phyloP scores from a whole-genome alignment of 352 stramenopile species.

The Phytophthora megakarya region DNA sequence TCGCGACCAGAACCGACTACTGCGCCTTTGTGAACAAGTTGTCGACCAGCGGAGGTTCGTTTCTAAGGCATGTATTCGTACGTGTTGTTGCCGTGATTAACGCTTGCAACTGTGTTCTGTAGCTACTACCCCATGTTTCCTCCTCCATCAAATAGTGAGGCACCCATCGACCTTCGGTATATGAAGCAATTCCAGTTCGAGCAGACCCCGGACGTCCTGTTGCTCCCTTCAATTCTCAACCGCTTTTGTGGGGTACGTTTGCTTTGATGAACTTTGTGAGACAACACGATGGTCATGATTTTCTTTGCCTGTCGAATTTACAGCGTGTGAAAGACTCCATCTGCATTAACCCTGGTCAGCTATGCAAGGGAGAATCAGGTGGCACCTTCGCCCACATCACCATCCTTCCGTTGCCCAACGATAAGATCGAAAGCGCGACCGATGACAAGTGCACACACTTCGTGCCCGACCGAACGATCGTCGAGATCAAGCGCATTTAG shows the following conservation, averaged over 20 bases:
- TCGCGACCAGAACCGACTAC: slow-evolving; percentile 71
- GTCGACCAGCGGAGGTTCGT: slow-evolving; percentile 78
- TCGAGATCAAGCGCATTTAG: slow-evolving; percentile 93
- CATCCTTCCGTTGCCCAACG: slow-evolving; percentile 89
- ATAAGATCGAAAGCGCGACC: slow-evolving; percentile 60
- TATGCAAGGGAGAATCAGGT: slow-evolving; percentile 93
- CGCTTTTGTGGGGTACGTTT: slow-evolving; percentile 84
- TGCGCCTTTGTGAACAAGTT: slow-evolving; percentile 80
- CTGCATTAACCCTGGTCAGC: slow-evolving; percentile 94
- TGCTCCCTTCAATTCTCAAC: slow-evolving; percentile 95
- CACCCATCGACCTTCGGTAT: slow-evolving; percentile 92
- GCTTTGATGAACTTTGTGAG: background rate
- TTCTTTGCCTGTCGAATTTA: slow-evolving; percentile 36
- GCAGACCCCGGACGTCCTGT: slow-evolving; percentile 93
- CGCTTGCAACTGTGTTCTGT: background rate
- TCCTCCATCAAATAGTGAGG: slow-evolving; percentile 60
- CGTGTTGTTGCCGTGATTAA: background rate
- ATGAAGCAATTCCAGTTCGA: slow-evolving; percentile 92
- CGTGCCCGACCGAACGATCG: slow-evolving; percentile 86
- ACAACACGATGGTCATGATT: slow-evolving; percentile 13
- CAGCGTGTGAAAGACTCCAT: slow-evolving; percentile 91
- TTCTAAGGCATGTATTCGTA: background rate
- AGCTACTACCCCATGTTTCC: slow-evolving; percentile 87
- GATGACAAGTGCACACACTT: slow-evolving; percentile 65
- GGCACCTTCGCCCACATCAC: slow-evolving; percentile 94